Evolutionary conservation across 371 early-diverging fungal species (phyloP).

Genomic region (Zychaea mexicana): DNA sequence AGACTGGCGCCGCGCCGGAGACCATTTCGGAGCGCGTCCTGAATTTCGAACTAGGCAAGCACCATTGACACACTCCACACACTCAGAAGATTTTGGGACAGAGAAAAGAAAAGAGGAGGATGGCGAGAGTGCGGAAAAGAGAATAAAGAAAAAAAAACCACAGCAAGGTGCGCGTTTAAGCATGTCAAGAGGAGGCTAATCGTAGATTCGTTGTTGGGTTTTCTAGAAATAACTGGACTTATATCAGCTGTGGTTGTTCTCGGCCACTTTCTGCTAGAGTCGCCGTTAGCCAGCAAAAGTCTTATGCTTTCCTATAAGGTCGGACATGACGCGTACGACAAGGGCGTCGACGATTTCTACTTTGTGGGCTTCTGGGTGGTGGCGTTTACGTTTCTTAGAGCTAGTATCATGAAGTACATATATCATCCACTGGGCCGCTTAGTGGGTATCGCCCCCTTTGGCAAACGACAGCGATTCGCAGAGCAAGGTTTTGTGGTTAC

Average conservation of each 20-base stretch:
- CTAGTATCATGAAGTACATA: constrained; percentile 57
- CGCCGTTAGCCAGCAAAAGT: constrained; percentile 21
- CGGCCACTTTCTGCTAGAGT: constrained; percentile 14
- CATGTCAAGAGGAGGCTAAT: neutral
- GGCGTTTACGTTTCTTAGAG: constrained; percentile 71
- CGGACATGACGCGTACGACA: constrained; percentile 34
- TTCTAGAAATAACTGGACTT: constrained; percentile 24
- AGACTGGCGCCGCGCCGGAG: neutral
- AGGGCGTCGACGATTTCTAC: constrained; percentile 58
- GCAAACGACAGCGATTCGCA: constrained; percentile 65
- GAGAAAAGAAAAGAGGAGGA: neutral
- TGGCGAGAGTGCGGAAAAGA: neutral
- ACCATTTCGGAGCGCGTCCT: constrained; percentile 14
- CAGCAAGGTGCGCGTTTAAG: neutral
- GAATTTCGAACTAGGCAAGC: constrained; percentile 16
- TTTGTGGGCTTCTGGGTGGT: constrained; percentile 70
- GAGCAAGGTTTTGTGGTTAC: constrained; percentile 65
- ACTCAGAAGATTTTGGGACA: neutral
- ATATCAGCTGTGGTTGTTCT: constrained; percentile 2
- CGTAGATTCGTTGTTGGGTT: neutral
- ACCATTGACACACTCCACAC: neutral
- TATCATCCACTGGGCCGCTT: constrained; percentile 60
- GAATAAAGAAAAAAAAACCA: too few species aligned
- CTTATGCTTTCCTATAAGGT: constrained; percentile 21
- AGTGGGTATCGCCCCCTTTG: constrained; percentile 47